These are phyloP conservation scores for Xylaria digitata DNA, from an alignment of 2,329 filamentous ascomycete species.

Conservation along the genomic window DNA sequence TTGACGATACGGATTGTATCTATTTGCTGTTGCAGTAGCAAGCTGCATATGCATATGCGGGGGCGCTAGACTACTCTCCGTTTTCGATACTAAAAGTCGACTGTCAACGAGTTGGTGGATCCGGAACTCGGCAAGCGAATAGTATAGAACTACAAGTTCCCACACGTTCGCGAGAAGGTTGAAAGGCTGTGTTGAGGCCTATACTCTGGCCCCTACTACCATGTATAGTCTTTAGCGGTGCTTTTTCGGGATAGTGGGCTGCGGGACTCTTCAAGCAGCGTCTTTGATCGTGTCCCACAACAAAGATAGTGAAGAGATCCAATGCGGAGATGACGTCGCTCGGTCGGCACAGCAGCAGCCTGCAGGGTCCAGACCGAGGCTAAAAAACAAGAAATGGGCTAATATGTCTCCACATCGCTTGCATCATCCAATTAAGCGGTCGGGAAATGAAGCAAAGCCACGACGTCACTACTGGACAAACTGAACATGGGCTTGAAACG, in stretches of 20 bases:
- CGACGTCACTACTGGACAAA: constrained; percentile 44
- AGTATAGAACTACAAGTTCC: constrained; percentile 4
- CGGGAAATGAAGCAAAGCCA: constrained; percentile 38
- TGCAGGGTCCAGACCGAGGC: background rate
- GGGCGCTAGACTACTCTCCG: background rate
- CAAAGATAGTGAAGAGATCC: background rate
- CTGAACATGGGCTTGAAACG: constrained; percentile 3
- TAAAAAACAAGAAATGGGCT: constrained; percentile 33
- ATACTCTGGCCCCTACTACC: background rate
- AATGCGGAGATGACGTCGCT: constrained; percentile 44
- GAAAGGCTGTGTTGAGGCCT: background rate
- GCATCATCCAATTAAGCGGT: constrained; percentile 26
- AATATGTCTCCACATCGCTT: constrained; percentile 17
- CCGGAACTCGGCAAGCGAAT: constrained; percentile 29
- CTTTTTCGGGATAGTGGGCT: background rate
- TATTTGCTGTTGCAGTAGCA: constrained; percentile 6
- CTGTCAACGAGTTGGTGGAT: constrained; percentile 8
- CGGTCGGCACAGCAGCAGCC: constrained; percentile 32
- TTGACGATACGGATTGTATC: background rate
- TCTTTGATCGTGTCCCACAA: background rate
- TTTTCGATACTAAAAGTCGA: background rate
- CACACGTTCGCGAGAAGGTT: background rate
- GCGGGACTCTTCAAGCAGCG: background rate
- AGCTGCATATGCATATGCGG: constrained; percentile 17
- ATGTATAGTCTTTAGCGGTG: background rate